Evolutionary conservation across 768 basidiomycete genomes (phyloP), one percentile per base, ranked within the genome.

Genomic region (Auricularia auricula-judae): DNA sequence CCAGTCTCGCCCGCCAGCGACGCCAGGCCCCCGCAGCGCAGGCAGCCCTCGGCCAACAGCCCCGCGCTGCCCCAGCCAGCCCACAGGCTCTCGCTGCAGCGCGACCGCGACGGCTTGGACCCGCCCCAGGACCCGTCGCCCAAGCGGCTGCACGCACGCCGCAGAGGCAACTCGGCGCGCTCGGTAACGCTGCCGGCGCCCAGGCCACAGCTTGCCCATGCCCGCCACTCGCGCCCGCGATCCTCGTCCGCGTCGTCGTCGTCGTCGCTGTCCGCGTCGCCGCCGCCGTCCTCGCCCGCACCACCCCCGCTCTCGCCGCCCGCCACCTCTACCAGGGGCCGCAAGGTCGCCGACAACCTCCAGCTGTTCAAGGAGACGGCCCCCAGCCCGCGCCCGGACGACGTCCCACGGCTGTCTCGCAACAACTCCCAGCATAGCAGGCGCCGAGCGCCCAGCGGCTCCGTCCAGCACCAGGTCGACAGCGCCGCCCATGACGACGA

Each of bases 321-420:
- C 12, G 33, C 65, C 5, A 34, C 66, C 12, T n/a, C 71, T 1
- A 85, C 84, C 21, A 88, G 86, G 60, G 86, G 89, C 36, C 84
- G 91, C 68, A 93, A 93, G 73, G 90, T 93, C 36, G 91, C 91
- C 1, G 89, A 87, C 11, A 85, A 86, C 4, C 79, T 93, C 11
- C 86, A 91, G 68, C 80, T 93, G 11, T 93, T 93, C 80, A 91
- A 87, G 70, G 88, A 90, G 75, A 86, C 88, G 0, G 76, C 44
- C 11, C 61, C 47, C 12, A 61, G 47, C 21, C 61, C 47, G n/a
- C 60, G 47, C 44, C 54, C 16, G 60, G 63, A 23, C 23, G 47
- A 44, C 61, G 36, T 58, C 54, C 16, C 58, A 80, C 56, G 77
- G 78, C 39, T 74, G 71, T 36, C 62, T 64, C 23, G 79, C 79